Base-by-base conservation (phyloP, 129 eudicot genomes). In the Lonicera japonica region DNA sequence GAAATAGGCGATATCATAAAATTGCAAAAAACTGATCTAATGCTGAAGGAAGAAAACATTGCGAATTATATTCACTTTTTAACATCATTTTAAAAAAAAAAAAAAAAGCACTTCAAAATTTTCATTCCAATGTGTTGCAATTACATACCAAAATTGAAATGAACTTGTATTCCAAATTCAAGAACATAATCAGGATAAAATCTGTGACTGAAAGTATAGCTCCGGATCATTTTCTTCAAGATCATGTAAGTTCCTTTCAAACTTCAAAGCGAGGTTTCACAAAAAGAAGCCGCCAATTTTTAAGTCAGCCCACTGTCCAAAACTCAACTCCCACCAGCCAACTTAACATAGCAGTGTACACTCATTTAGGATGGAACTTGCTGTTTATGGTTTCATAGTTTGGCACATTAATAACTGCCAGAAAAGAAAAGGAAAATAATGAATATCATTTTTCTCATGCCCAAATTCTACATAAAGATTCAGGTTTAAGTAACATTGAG, bases 381-480 rank as follows among this genome's bases (percentile, higher is more conserved):
- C 77, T 58, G 69, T 64, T 68, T 21, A 80, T 74, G 8, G 70
- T 24, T 4, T 75, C 81, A 34, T 80, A 80, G 72, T 71, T 70
- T 34, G 86, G 86, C n/a, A 80, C 70, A 52, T 67, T 46, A 43
- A 75, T 70, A 70, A 80, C 86, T 80, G 76, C 57, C 51, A 55
- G 17, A 16, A 48, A 39, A 21, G 5, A 52, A 22, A 19, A 38
- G 24, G 29, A 5, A 19, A 39, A 14, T 1, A 70, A 29, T 17
- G 21, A 36, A 43, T 14, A 43, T 2, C 1, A 43, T 11, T 8
- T 15, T n/a, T 14, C 55, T 54, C 29, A 19, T 21, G 8, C 29
- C 15, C 58, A 54, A 54, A 19, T 14, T 14, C 55, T 50, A 50
- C 8, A n/a, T n/a, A n/a, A n/a, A n/a, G n/a, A n/a, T 15, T 1